Base-by-base conservation (phyloP, 2,329 filamentous ascomycete species). In the Volutella citrinella region DNA sequence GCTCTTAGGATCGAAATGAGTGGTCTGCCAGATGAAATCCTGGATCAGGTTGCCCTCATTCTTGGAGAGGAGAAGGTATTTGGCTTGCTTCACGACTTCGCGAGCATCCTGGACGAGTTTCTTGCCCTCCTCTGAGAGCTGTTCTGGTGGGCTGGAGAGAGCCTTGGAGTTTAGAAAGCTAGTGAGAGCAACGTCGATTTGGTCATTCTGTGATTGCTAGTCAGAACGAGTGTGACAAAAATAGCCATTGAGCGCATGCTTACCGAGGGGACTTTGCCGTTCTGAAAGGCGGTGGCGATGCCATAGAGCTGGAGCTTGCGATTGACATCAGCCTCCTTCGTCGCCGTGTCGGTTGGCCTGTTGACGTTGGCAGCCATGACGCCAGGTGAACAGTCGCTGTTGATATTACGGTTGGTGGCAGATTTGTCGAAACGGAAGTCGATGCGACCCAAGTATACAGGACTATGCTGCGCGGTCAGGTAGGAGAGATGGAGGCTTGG, bases 21-120 rank as follows among this genome's bases (percentile, higher is more conserved):
- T 80, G 1, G 89, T 90, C 59, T 95, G 86, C 84, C 87, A 98
- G 64, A 97, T 87, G 64, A 98, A 97, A 55, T 98, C 90, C 59
- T 98, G 93, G 14, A 98, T 69, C 38, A 97, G 68, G 55, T 98
- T 89, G 57, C 90, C 93, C 40, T 95, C 78, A 59, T 98, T 98
- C 76, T 97, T 98, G 66, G 84, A 85, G 17, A 98, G 72, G 8
- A 97, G 68, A 10, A 98, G 75, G 37, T 81, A 66, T 70, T 96
- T 94, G 38, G 91, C 84, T 60, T 93, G 78, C 53, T 84, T 78
- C 27, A 98, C 81, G 32, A 95, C 87, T 34, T 86, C 73, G 41
- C 79, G 80, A 36, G 93, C 66, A 49, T 97, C 91, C 25, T 70
- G 67, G 5, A 96, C 78, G 4, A 98, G 76, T n/a, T 67, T 64